These are phyloP conservation scores for Lithospermum erythrorhizon DNA, from an alignment of 257 asterid species.

Conservation along the genomic window DNA sequence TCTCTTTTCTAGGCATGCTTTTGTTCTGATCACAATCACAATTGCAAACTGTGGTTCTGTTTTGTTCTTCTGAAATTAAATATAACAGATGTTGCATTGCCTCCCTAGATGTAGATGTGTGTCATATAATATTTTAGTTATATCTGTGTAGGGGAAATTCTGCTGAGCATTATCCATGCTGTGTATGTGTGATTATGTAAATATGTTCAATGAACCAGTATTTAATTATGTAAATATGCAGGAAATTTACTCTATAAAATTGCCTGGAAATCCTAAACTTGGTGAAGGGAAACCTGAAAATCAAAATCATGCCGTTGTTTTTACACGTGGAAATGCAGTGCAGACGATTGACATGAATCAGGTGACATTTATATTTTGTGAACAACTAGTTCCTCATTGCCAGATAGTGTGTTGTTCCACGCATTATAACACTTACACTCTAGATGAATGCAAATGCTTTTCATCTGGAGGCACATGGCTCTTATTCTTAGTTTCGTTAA, in stretches of 20 bases:
- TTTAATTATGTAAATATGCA: constrained; percentile 15
- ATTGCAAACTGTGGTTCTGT: too few relatives aligned
- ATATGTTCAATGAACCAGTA: background rate
- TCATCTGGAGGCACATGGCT: background rate
- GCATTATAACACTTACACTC: too few relatives aligned
- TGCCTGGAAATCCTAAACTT: constrained; percentile 96
- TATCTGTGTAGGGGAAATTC: too few relatives aligned
- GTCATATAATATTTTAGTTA: too few relatives aligned
- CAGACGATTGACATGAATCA: constrained; percentile 99
- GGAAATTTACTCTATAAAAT: constrained; percentile 89
- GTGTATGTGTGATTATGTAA: too few relatives aligned
- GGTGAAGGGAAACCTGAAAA: constrained; percentile 99
- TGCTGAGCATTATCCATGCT: background rate
- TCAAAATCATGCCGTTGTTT: constrained; percentile 91
- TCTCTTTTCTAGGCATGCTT: too few relatives aligned
- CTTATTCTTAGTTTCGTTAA: background rate
- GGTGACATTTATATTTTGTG: constrained; percentile 21
- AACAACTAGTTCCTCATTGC: background rate
- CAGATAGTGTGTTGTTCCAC: too few relatives aligned
- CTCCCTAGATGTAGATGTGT: too few relatives aligned
- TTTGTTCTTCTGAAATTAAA: too few relatives aligned
- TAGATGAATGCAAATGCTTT: too few relatives aligned
- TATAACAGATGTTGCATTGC: too few relatives aligned
- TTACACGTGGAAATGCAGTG: constrained; percentile 94
- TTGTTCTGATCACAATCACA: too few relatives aligned